Conservation (phyloP, 371 early-diverging fungal genomes). For the Mycotypha africana region DNA sequence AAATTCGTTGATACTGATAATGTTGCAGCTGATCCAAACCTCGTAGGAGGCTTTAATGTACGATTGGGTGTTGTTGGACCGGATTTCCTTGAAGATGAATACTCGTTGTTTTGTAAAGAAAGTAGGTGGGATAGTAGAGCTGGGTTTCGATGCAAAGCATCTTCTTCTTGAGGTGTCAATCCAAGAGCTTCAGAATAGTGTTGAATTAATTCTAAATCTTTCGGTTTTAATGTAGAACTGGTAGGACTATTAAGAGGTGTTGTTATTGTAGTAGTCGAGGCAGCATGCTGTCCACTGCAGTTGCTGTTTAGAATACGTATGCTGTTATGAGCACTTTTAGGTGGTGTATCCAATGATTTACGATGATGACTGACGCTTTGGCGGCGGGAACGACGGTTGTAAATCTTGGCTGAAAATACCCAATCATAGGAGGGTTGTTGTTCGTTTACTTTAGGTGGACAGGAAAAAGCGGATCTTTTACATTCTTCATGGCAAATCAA, state of each 20-base stretch:
- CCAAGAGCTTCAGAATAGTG: constrained; percentile 31
- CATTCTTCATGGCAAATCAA: constrained; percentile 40
- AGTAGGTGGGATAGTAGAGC: constrained; percentile 34
- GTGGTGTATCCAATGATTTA: constrained; percentile 3
- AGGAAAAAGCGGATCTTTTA: constrained; percentile 35
- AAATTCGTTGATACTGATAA: no score
- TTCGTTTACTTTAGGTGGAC: constrained; percentile 40
- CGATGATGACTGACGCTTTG: no score
- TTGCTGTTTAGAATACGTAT: no score
- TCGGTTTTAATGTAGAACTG: constrained; percentile 14
- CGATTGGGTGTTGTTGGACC: constrained; percentile 13
- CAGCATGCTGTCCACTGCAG: no score
- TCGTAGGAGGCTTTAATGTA: constrained; percentile 8
- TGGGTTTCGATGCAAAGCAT: constrained; percentile 31
- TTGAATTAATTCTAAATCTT: constrained; percentile 30
- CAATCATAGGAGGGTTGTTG: constrained; percentile 44
- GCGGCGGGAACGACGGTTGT: no score
- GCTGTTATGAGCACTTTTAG: no score
- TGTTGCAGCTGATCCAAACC: constrained; percentile 7
- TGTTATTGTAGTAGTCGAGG: no score
- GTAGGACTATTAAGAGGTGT: no score
- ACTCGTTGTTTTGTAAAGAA: constrained; percentile 22
- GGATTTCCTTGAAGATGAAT: no score
- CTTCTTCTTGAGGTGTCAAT: constrained; percentile 35
- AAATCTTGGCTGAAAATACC: constrained; percentile 20